Conservation (phyloP, 805 yeast species). For the Kodamaea hsintzibuensis region DNA sequence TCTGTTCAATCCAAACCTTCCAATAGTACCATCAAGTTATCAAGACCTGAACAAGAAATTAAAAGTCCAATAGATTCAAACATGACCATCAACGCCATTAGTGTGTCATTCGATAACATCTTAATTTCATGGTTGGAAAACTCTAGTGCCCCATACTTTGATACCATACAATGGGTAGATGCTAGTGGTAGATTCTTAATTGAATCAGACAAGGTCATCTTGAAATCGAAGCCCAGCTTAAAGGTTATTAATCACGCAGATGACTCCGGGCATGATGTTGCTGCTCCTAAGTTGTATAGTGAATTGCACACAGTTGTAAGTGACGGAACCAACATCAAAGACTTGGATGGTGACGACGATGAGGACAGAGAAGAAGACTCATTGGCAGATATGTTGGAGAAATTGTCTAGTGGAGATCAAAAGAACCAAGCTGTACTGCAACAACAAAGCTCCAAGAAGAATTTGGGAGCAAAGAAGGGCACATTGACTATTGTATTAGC, state of each 20-base stretch:
- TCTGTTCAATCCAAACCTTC: constrained; percentile 52
- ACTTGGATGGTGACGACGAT: constrained; percentile 50
- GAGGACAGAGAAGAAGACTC: constrained; percentile 41
- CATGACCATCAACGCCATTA: constrained; percentile 30
- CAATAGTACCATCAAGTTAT: constrained; percentile 44
- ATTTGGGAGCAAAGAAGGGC: constrained; percentile 49
- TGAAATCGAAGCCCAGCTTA: constrained; percentile 42
- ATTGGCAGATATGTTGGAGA: constrained; percentile 56
- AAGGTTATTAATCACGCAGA: constrained; percentile 43
- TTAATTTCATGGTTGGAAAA: constrained; percentile 63
- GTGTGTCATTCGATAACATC: constrained; percentile 36
- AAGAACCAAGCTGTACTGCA: constrained; percentile 5
- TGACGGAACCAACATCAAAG: constrained; percentile 62
- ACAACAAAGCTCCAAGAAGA: constrained; percentile 38
- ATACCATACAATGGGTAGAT: constrained; percentile 50
- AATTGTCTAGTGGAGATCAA: constrained; percentile 25
- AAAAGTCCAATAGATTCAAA: constrained; percentile 30
- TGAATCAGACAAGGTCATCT: constrained; percentile 23
- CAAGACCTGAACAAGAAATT: constrained; percentile 45
- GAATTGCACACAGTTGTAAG: constrained; percentile 63
- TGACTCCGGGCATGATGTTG: constrained; percentile 49
- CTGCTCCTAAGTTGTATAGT: constrained; percentile 54
- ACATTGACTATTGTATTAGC: constrained; percentile 80
- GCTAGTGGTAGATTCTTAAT: constrained; percentile 26
- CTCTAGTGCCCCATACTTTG: constrained; percentile 57